phyloP scores from a whole-genome alignment of 2,329 filamentous ascomycete genomes.

The Fusarium sp. region DNA sequence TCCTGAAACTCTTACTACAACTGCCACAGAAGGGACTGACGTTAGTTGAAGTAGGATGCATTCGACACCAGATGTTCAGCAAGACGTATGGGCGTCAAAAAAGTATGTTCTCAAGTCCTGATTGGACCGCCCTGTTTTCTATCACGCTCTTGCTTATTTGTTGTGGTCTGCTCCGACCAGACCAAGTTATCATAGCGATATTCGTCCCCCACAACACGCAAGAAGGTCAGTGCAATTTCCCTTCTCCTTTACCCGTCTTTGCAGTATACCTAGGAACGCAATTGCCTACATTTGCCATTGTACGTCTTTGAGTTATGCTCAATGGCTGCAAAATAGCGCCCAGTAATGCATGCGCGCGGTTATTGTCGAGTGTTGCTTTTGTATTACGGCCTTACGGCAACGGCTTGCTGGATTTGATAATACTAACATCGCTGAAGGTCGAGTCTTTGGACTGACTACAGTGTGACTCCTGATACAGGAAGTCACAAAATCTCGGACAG shows the following conservation, averaged over 20 bases:
- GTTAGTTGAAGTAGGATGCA: constrained; percentile 36
- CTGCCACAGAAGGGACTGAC: constrained; percentile 20
- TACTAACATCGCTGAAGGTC: constrained; percentile 39
- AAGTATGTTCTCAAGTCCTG: constrained; percentile 31
- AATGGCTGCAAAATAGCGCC: too few relatives aligned
- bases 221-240: constrained; percentile 38
- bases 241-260: not conserved
- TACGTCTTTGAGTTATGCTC: too few relatives aligned
- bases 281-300: not conserved
- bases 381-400: not conserved
- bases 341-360: too few relatives aligned
- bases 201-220: constrained; percentile 37
- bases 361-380: not conserved
- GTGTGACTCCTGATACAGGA: constrained; percentile 16
- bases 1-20: not conserved
- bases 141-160: not conserved
- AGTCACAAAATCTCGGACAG: constrained; percentile 62
- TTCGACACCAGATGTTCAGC: constrained; percentile 40
- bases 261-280: too few relatives aligned
- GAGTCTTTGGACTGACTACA: constrained; percentile 44
- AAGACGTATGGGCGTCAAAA: constrained; percentile 40
- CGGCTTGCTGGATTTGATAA: not conserved
- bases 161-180: constrained; percentile 14
- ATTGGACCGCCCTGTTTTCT: not conserved
- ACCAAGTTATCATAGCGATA: constrained; percentile 30